Base-by-base conservation (phyloP, 1,284 basidiomycete genomes). In the Cutaneotrichosporon cavernicola region DNA sequence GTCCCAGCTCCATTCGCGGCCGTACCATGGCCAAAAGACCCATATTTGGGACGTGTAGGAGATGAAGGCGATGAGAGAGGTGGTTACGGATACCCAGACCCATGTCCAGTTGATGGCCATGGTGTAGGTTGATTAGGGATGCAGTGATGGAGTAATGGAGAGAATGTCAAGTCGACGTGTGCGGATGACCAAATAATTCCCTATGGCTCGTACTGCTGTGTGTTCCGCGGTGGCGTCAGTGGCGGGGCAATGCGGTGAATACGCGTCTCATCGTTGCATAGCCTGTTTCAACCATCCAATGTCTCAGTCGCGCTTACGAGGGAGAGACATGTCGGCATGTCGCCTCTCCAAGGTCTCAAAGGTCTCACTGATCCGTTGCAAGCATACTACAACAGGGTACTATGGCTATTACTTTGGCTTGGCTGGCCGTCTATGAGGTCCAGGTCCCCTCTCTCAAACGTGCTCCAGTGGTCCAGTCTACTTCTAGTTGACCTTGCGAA, bases 11-110 rank as follows among this genome's bases (percentile, higher is more conserved):
- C 90, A 69, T 57, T 79, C 87, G 40, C 84, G 78, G 52, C 90
- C 89, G 73, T 93, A 93, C 90, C 90, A 94, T 47, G 92, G 92
- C 89, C 90, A 91, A 78, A 95, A 87, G 69, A 97, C 84, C 79
- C 90, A 94, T 73, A 94, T 85, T 78, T 97, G 94, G 2, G 89
- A 87, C 14, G 90, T 89, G 77, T 92, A 92, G 1, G 90, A 86
- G 71, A 97, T 92, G 80, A 96, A 97, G 53, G 84, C 86, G 70
- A 97, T 95, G 55, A 97, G 85, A 70, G 81, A 81, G 51, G 89
- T 81, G 58, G 92, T 92, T 69, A 87, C 86, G 10, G 57, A 61
- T 49, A 84, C 77, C 82, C 83, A 83, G 55, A 58, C 11, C 55
- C 55, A 56, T 56, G 13, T 38, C 55, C 55, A 56, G 55, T 56